phyloP scores from a whole-genome alignment of 768 basidiomycete species.

The Podaxis sp. region DNA sequence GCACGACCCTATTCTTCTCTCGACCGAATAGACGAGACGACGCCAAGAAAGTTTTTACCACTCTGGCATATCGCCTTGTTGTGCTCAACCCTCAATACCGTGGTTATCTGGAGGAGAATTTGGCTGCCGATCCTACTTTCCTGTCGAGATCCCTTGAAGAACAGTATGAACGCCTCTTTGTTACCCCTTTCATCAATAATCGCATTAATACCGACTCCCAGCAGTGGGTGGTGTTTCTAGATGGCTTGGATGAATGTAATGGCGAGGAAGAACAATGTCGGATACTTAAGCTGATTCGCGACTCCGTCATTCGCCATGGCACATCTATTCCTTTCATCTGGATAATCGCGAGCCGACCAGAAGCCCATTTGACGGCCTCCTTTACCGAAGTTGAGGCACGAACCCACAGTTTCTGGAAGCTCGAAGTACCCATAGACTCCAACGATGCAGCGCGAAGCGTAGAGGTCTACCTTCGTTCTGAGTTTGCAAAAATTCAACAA shows the following conservation, averaged over 20 bases:
- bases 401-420: not conserved
- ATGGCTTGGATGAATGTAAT: conserved; percentile 1
- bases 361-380: not conserved
- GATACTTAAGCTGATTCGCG: not conserved
- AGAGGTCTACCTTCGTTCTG: not conserved
- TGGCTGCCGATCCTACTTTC: not conserved
- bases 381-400: not conserved
- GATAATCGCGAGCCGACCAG: not conserved
- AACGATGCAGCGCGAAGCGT: not conserved
- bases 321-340: not conserved
- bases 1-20: not conserved
- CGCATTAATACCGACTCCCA: not conserved
- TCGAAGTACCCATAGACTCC: not conserved
- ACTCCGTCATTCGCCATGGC: not conserved
- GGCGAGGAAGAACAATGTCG: not conserved
- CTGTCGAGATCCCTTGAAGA: too few species aligned
- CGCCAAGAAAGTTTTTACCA: not conserved
- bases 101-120: not conserved
- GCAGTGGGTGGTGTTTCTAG: not conserved
- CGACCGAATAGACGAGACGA: not conserved
- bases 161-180: not conserved
- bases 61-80: not conserved
- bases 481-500: not conserved
- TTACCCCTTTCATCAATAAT: not conserved
- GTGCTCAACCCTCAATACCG: not conserved